Evolutionary conservation across 495 filamentous ascomycete species (phyloP).

Genomic region (Talaromyces adpressus): DNA sequence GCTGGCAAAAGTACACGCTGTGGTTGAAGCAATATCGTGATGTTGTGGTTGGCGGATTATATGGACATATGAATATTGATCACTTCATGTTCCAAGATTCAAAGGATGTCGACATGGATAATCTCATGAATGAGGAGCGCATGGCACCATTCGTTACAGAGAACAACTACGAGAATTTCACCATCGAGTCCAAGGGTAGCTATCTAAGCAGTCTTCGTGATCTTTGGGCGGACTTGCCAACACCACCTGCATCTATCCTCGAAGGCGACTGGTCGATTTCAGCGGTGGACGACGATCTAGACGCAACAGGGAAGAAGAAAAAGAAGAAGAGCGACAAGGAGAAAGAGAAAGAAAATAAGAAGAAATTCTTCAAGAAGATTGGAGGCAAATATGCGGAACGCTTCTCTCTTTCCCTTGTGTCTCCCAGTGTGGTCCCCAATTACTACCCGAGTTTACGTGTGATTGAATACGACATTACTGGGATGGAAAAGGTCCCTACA

Average conservation of each 20-base stretch:
- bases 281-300: conserved; percentile 9
- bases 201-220: conserved; percentile 77
- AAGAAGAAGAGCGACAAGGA: conserved; percentile 35
- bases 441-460: conserved; percentile 85
- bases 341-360: conserved; percentile 42
- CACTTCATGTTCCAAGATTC: conserved; percentile 94
- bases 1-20: conserved; percentile 96
- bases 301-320: conserved; percentile 24
- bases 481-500: conserved; percentile 48
- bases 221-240: conserved; percentile 68
- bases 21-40: conserved; percentile 89
- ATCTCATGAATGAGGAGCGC: conserved; percentile 13
- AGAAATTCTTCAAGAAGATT: conserved; percentile 56
- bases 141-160: conserved; percentile 9
- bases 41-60: conserved; percentile 70
- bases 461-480: conserved; percentile 88
- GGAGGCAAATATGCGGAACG: conserved; percentile 78
- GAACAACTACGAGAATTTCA: conserved; percentile 26
- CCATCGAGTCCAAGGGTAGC: conserved; percentile 55
- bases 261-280: conserved; percentile 9
- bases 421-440: conserved; percentile 85
- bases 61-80: conserved; percentile 98
- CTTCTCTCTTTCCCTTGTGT: conserved; percentile 71
- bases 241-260: conserved; percentile 29
- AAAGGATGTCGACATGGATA: conserved; percentile 55